phyloP scores from a whole-genome alignment of 2,329 filamentous ascomycete genomes.

The Thelonectria blattea region DNA sequence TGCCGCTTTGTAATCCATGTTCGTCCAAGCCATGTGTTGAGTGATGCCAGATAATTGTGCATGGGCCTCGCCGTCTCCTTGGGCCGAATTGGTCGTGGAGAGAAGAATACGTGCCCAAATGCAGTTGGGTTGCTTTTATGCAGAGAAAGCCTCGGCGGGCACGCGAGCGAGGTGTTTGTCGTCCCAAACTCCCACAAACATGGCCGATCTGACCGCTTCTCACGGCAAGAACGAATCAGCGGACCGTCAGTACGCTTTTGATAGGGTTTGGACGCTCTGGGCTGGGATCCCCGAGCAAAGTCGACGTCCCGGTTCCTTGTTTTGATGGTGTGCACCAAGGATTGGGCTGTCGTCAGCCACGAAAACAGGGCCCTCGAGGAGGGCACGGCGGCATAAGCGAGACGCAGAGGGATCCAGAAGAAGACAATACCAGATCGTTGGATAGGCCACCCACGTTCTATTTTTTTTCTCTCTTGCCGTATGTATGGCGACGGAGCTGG shows the following conservation, averaged over 20 bases:
- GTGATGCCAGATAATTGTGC: conserved; percentile 7
- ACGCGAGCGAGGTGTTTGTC: neutral
- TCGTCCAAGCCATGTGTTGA: neutral
- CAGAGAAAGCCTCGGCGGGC: neutral
- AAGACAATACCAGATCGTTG: neutral
- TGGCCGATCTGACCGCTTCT: conserved; percentile 14
- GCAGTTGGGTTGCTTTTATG: neutral
- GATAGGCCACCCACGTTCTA: neutral
- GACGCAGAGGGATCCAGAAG: conserved; percentile 6
- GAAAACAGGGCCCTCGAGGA: conserved; percentile 27
- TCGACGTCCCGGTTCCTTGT: conserved; percentile 13
- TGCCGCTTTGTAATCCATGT: conserved; percentile 10
- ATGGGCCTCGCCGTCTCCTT: conserved; percentile 2
- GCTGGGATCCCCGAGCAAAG: conserved; percentile 14
- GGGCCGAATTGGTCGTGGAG: conserved; percentile 2
- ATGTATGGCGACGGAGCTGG: conserved; percentile 5
- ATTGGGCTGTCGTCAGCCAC: conserved; percentile 35
- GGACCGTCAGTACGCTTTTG: neutral
- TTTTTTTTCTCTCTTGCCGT: neutral
- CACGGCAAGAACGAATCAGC: conserved; percentile 1
- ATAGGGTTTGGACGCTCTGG: neutral
- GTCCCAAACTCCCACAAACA: neutral
- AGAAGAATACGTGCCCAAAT: neutral
- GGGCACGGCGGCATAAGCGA: conserved; percentile 9
- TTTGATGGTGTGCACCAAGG: conserved; percentile 17